Conservation (phyloP, 2,329 filamentous ascomycete genomes). For the Xylariaceae sp. region DNA sequence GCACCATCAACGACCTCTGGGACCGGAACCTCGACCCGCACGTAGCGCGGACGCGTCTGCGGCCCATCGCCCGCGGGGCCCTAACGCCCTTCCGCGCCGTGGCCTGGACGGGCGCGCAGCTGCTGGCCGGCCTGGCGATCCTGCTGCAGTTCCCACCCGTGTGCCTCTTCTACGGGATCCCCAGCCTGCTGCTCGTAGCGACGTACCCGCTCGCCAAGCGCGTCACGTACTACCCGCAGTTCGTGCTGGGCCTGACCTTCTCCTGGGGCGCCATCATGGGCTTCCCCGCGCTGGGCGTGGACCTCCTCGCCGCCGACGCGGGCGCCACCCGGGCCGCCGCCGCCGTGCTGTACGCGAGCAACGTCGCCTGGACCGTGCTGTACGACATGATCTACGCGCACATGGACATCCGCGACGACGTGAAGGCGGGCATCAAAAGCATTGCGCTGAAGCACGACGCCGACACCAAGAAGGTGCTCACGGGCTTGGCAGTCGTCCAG, state of each 20-base stretch:
- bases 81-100: conserved; percentile 74
- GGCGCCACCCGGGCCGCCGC: conserved; percentile 62
- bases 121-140: conserved; percentile 74
- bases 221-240: conserved; percentile 85
- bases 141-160: conserved; percentile 75
- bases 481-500: conserved; percentile 72
- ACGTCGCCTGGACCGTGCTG: conserved; percentile 83
- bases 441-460: conserved; percentile 81
- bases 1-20: conserved; percentile 90
- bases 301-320: conserved; percentile 67
- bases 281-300: conserved; percentile 81
- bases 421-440: conserved; percentile 85
- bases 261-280: conserved; percentile 91
- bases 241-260: conserved; percentile 82
- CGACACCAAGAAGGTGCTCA: conserved; percentile 77
- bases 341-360: conserved; percentile 74
- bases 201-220: conserved; percentile 84
- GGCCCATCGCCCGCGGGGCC: conserved; percentile 81
- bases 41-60: conserved; percentile 75
- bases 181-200: conserved; percentile 74
- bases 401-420: conserved; percentile 88
- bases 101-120: conserved; percentile 75
- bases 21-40: conserved; percentile 85
- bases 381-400: conserved; percentile 96
- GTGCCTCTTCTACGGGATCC: conserved; percentile 79